phyloP scores from a whole-genome alignment of 768 basidiomycete species.

The Tephrocybe sp. region DNA sequence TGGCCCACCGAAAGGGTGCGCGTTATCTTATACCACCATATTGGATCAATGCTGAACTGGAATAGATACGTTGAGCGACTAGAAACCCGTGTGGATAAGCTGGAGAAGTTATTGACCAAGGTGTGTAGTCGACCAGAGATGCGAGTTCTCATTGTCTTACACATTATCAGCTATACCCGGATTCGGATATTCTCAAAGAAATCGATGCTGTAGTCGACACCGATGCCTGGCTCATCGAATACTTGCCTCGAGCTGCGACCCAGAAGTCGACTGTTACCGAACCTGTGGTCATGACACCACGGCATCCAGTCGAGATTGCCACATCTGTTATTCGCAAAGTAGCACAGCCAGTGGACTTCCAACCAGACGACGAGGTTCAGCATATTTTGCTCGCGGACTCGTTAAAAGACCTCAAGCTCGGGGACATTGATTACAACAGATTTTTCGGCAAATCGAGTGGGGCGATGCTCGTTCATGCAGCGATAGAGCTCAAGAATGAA shows the following conservation, averaged over 20 bases:
- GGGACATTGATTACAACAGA: conserved; percentile 35
- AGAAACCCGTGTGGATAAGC: conserved; percentile 57
- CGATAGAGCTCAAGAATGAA: conserved; percentile 58
- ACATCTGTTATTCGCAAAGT: conserved; percentile 33
- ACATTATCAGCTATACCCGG: conserved; percentile 54
- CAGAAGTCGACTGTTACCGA: not conserved
- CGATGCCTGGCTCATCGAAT: conserved; percentile 13
- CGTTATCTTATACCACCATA: not conserved
- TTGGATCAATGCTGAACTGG: not conserved
- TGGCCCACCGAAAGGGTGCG: conserved; percentile 61
- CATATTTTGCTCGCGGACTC: conserved; percentile 29
- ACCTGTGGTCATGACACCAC: not conserved
- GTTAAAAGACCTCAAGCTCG: conserved; percentile 30
- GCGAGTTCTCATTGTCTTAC: not conserved
- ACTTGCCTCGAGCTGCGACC: not conserved
- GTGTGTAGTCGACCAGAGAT: conserved; percentile 18
- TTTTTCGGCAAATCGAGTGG: conserved; percentile 60
- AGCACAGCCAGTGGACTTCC: conserved; percentile 18
- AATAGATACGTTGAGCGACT: conserved; percentile 57
- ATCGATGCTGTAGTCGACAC: conserved; percentile 32
- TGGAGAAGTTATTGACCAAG: conserved; percentile 54
- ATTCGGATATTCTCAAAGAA: conserved; percentile 58
- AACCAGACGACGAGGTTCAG: conserved; percentile 32
- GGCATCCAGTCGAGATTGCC: conserved; percentile 24
- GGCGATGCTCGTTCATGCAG: conserved; percentile 50